Evolutionary conservation across 1,139 yeast species (phyloP), one percentile per base, ranked within the genome.

Genomic region (Magnusiomyces tetraspermus): DNA sequence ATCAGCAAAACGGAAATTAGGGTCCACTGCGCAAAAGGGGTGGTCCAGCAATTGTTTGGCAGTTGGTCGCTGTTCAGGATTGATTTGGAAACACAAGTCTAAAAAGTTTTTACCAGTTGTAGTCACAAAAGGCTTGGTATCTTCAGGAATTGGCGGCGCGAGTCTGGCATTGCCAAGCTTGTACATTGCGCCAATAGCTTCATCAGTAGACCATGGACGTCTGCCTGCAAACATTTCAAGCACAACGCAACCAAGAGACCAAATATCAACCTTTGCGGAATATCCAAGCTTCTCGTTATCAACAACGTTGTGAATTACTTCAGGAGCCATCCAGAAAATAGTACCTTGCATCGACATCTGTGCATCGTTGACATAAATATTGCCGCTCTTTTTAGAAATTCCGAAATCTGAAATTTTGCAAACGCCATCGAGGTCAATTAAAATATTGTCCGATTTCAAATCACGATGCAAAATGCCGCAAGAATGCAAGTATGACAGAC

Each of bases 301-400:
- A 3, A 80, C 82, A 41, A 80, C 82, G 60, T 83, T 83, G 64
- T 86, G 88, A 53, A 94, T 89, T 56, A 94, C 96, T 66, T 94
- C 99, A 0, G 99, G 99, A 0, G 99, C 99, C 98, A 94, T 94
- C 98, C 98, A 94, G 66, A 90, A 94, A 1, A 94, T 90, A 0
- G 98, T 90, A 21, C 99, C 99, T 69, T 94, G 96, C 92, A 85
- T 85, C n/a, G 97, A 90, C 95, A 90, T 87, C 55, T 88, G 96
- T 1, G 96, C 90, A 61, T 87, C 83, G 64, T 92, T 90, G 26
- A 86, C 83, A 67, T 92, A 92, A 43, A 92, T 87, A 65, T 92
- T 92, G 19, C 72, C 61, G 52, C 96, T 85, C 61, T 83, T 79
- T 64, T 89, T 90, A 48, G 97, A 89, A 54, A 94, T 94, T 43